phyloP scores from a whole-genome alignment of 306 rosid genomes.

The Cucurbita moschata region DNA sequence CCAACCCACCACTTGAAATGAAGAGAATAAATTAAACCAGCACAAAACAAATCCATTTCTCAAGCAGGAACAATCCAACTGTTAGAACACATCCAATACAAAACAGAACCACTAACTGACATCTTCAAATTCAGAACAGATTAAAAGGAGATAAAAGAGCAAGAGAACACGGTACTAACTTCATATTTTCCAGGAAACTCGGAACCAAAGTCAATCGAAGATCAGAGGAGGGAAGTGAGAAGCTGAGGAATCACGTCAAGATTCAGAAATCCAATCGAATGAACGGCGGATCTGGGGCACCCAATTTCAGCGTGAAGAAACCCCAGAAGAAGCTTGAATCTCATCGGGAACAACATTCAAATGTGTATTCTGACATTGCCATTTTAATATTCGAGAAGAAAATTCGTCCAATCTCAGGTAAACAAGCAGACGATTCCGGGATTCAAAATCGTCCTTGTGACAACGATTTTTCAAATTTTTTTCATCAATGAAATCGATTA shows the following conservation, averaged over 20 bases:
- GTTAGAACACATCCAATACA: not conserved
- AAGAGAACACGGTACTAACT: not conserved
- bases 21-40: not conserved
- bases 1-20: not conserved
- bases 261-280: not conserved
- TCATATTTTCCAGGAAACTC: not conserved
- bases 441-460: not conserved
- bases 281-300: not conserved
- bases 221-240: not conserved
- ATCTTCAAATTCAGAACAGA: not conserved
- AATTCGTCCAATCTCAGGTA: not conserved
- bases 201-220: not conserved
- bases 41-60: not conserved
- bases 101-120: too few relatives aligned
- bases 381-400: not conserved
- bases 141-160: not conserved
- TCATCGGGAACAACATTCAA: not conserved
- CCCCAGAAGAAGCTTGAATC: not conserved
- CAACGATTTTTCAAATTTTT: too few relatives aligned
- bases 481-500: not conserved
- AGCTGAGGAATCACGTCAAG: not conserved
- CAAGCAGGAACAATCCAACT: not conserved
- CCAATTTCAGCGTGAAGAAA: not conserved
- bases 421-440: not conserved
- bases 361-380: slow-evolving; percentile 3